A percentile compares a stretch with the other conserved stretches of the same genome.
These are phyloP conservation scores for Phytophthora pini DNA, from an alignment of 352 stramenopile species.

Conservation along the genomic window DNA sequence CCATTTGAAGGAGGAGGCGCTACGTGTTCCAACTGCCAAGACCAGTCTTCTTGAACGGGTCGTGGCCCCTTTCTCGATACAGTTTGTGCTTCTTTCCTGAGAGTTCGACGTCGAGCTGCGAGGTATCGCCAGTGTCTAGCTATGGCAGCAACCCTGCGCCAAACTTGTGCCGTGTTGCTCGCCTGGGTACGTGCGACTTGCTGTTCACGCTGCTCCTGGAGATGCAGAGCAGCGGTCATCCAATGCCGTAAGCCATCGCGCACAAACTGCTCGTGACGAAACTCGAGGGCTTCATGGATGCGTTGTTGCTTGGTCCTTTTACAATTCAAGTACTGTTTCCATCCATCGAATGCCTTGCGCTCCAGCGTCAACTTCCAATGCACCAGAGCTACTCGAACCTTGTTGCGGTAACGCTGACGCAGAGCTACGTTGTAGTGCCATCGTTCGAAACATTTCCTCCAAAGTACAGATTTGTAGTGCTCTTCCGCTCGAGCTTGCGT, in stretches of 20 bases:
- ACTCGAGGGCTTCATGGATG: conserved; percentile 58
- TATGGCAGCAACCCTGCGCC: conserved; percentile 41
- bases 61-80: background rate
- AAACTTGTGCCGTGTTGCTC: conserved; percentile 26
- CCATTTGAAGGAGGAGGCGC: background rate
- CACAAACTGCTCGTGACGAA: conserved; percentile 53
- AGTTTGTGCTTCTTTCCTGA: conserved; percentile 6
- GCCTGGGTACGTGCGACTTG: conserved; percentile 28
- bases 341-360: conserved; percentile 35
- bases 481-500: conserved; percentile 38
- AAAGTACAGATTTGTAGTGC: conserved; percentile 33
- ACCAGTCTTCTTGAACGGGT: conserved; percentile 10
- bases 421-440: conserved; percentile 39
- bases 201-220: conserved; percentile 45
- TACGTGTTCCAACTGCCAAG: conserved; percentile 9
- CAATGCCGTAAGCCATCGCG: conserved; percentile 53
- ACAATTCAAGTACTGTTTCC: conserved; percentile 39
- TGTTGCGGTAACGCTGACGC: conserved; percentile 26
- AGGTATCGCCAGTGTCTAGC: conserved; percentile 44
- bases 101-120: conserved; percentile 17
- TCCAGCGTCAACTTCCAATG: conserved; percentile 65
- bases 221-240: conserved; percentile 48
- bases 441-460: conserved; percentile 37
- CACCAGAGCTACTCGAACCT: conserved; percentile 42
- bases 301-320: conserved; percentile 48